Percentiles rank a stretch among this genome's conserved stretches.
These are phyloP conservation scores for Thermochaetoides thermophila DNA, from an alignment of 495 filamentous ascomycete species.

Conservation along the genomic window DNA sequence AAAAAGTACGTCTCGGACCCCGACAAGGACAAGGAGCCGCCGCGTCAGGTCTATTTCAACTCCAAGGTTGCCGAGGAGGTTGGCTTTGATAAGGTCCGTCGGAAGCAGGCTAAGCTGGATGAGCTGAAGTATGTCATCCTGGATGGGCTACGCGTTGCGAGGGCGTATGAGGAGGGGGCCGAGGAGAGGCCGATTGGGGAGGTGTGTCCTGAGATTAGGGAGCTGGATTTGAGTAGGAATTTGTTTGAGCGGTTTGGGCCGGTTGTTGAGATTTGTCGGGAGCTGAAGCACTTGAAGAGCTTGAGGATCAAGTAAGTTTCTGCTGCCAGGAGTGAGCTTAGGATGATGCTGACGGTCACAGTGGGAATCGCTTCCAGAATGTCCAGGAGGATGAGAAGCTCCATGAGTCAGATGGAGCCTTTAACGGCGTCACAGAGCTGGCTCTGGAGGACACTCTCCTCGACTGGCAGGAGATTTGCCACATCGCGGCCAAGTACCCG, in stretches of 20 bases:
- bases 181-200: slow-evolving; percentile 28
- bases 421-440: slow-evolving; percentile 49
- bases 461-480: slow-evolving; percentile 52
- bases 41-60: slow-evolving; percentile 50
- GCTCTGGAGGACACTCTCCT: slow-evolving; percentile 60
- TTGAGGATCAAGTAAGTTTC: slow-evolving; percentile 55
- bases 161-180: slow-evolving; percentile 21
- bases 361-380: slow-evolving; percentile 60
- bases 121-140: slow-evolving; percentile 70
- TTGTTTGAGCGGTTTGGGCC: slow-evolving; percentile 52
- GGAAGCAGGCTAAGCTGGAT: slow-evolving; percentile 58
- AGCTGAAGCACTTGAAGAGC: slow-evolving; percentile 44
- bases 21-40: slow-evolving; percentile 12
- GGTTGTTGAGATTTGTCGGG: slow-evolving; percentile 52
- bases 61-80: slow-evolving; percentile 85
- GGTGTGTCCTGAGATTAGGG: slow-evolving; percentile 49
- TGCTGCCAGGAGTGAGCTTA: slow-evolving; percentile 30
- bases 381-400: slow-evolving; percentile 24
- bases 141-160: slow-evolving; percentile 36
- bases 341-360: slow-evolving; percentile 25
- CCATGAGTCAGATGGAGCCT: slow-evolving; percentile 19
- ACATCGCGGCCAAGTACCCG: slow-evolving; percentile 38
- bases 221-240: slow-evolving; percentile 80
- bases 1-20: slow-evolving; percentile 64
- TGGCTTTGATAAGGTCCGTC: slow-evolving; percentile 84